Base-by-base conservation (phyloP, 495 filamentous ascomycete species). In the Tuber umbilicatum region DNA sequence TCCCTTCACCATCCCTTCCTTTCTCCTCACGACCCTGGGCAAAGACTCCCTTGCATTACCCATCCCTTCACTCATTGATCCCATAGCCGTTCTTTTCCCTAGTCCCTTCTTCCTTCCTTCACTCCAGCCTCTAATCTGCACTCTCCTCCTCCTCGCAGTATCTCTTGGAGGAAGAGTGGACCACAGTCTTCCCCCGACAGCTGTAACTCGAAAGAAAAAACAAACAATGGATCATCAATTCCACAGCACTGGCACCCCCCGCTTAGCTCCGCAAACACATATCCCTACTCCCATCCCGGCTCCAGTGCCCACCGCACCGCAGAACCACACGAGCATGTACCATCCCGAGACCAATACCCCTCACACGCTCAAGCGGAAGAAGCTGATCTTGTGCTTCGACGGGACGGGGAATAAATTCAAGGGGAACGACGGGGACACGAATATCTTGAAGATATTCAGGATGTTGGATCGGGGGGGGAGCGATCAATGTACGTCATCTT, bases 331-430 rank as follows among this genome's bases (percentile, higher is more conserved):
- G 0, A 9, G n/a, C 10, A 60, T n/a, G n/a, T 60, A 60, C n/a
- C 50, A 60, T 5, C n/a, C 50, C n/a, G 50, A 60, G 50, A 31
- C 3, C 16, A 27, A 12, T n/a, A 31, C 50, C 50, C 50, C 50
- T 27, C 50, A 60, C 50, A 60, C n/a, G n/a, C 75, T 73, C 16
- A 69, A 40, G 41, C 85, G 84, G 6, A 87, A 85, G 81, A 87
- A 88, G 73, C 86, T 96, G 69, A 89, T 97, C 27, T 85, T 97
- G 5, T 96, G 93, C 79, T 97, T 97, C 74, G 93, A 97, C 81
- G 93, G 93, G 38, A 97, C 93, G 0, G 93, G 93, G 2, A 95
- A 97, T 80, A 92, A 94, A 78, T 96, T 95, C 80, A 86, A 86
- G 41, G 92, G 93, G 16, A 91, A 92, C 80, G 89, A 91, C 70